These are phyloP conservation scores for Dioscorea dumetorum DNA, from an alignment of 106 monocot genomes.

Conservation along the genomic window DNA sequence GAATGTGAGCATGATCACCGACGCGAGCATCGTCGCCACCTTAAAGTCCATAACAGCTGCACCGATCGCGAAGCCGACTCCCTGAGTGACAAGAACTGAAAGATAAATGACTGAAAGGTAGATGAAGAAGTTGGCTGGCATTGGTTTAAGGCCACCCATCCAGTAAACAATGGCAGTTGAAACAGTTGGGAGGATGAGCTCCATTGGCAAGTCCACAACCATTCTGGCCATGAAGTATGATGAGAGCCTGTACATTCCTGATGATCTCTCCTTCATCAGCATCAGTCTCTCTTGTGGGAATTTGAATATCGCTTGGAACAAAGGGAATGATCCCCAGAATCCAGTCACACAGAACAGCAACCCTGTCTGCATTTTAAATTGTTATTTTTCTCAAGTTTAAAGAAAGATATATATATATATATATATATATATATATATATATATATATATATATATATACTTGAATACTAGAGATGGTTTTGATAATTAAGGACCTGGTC, in stretches of 20 bases:
- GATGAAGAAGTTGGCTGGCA: constrained; percentile 19
- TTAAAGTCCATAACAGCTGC: constrained; percentile 46
- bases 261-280: constrained; percentile 49
- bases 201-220: constrained; percentile 49
- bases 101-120: constrained; percentile 17
- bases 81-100: constrained; percentile 32
- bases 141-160: constrained; percentile 40
- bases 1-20: constrained; percentile 50
- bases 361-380: constrained; percentile 25
- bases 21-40: constrained; percentile 30
- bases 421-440: too few relatives aligned
- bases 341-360: constrained; percentile 44
- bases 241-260: constrained; percentile 63
- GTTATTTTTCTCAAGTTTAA: neutral
- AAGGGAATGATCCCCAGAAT: constrained; percentile 50
- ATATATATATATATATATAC: too few relatives aligned
- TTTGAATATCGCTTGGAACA: constrained; percentile 54
- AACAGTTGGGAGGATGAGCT: constrained; percentile 36
- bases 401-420: too few relatives aligned
- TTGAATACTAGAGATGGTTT: neutral
- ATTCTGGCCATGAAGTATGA: constrained; percentile 47
- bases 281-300: constrained; percentile 52
- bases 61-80: constrained; percentile 43
- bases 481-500: constrained; percentile 35
- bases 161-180: constrained; percentile 38